These are phyloP conservation scores for Fragosphaeria purpurea DNA, from an alignment of 2,329 filamentous ascomycete genomes.

Conservation along the genomic window DNA sequence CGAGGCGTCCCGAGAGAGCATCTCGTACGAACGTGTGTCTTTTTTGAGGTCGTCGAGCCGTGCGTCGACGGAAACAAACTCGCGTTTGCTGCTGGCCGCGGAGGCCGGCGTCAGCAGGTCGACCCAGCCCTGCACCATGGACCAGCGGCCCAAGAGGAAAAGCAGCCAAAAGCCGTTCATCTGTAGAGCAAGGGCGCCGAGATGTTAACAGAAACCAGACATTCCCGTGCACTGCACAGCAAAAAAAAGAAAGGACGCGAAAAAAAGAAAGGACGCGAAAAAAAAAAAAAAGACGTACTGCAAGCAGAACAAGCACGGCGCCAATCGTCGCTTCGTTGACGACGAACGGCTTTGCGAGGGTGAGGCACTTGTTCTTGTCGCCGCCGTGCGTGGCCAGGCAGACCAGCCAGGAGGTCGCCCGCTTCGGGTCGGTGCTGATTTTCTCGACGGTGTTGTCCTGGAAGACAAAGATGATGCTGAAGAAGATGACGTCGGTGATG, in stretches of 20 bases:
- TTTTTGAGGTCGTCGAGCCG: constrained; percentile 46
- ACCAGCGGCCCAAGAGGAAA: constrained; percentile 68
- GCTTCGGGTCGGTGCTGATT: constrained; percentile 40
- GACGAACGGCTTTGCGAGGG: constrained; percentile 49
- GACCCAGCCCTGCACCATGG: constrained; percentile 79
- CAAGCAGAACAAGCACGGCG: constrained; percentile 73
- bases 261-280: neutral
- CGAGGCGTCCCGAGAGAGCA: constrained; percentile 51
- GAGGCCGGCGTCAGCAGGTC: constrained; percentile 46
- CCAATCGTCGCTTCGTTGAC: constrained; percentile 68
- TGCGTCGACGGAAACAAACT: constrained; percentile 86
- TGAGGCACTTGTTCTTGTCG: constrained; percentile 57
- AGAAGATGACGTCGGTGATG: constrained; percentile 85
- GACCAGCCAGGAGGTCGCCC: constrained; percentile 54
- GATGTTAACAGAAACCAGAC: constrained; percentile 5
- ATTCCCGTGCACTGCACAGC: too few species aligned
- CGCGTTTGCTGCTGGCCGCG: constrained; percentile 48
- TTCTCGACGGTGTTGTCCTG: constrained; percentile 64
- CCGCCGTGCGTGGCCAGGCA: constrained; percentile 55
- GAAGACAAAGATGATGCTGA: constrained; percentile 82
- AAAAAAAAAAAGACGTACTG: constrained; percentile 57
- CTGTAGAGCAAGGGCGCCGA: constrained; percentile 26
- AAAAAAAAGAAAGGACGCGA: constrained; percentile 2
- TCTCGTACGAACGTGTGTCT: constrained; percentile 66
- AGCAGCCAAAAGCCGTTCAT: constrained; percentile 79